Evolutionary conservation across 2,329 filamentous ascomycete species (phyloP).

Genomic region (Chrysoporthe deuterocubensis): DNA sequence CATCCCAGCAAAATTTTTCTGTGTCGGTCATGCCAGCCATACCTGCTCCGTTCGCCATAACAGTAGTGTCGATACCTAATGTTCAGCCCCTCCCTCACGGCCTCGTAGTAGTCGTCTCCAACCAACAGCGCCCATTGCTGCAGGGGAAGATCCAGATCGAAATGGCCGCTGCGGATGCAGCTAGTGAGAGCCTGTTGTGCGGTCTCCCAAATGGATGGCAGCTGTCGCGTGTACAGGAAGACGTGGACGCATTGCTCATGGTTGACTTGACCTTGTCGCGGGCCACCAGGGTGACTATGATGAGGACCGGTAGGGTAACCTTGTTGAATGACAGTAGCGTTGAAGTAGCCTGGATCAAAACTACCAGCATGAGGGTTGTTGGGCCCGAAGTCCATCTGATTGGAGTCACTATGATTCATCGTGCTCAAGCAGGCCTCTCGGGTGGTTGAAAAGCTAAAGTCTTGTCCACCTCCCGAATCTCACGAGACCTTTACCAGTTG

Average conservation of each 20-base stretch:
- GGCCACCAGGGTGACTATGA: neutral
- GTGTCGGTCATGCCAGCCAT: neutral
- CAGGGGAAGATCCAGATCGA: neutral
- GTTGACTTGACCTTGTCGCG: neutral
- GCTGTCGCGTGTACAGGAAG: neutral
- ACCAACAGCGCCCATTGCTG: conserved; percentile 58
- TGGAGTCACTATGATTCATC: neutral
- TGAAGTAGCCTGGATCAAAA: neutral
- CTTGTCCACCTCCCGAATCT: neutral
- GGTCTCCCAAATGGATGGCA: neutral
- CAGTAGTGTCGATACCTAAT: conserved; percentile 40
- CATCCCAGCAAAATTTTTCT: neutral
- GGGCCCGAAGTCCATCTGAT: neutral
- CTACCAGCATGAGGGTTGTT: neutral
- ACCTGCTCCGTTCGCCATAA: neutral
- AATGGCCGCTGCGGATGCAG: neutral
- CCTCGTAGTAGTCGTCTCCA: conserved; percentile 77
- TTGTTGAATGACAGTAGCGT: neutral
- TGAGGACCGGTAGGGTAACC: neutral
- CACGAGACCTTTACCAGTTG: neutral
- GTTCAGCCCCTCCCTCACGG: conserved; percentile 77
- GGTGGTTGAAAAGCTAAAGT: neutral
- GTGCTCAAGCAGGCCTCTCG: neutral
- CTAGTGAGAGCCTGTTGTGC: neutral
- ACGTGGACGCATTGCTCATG: neutral